Conservation (phyloP, 805 yeast genomes). For the Sugiyamaella valdiviana region DNA sequence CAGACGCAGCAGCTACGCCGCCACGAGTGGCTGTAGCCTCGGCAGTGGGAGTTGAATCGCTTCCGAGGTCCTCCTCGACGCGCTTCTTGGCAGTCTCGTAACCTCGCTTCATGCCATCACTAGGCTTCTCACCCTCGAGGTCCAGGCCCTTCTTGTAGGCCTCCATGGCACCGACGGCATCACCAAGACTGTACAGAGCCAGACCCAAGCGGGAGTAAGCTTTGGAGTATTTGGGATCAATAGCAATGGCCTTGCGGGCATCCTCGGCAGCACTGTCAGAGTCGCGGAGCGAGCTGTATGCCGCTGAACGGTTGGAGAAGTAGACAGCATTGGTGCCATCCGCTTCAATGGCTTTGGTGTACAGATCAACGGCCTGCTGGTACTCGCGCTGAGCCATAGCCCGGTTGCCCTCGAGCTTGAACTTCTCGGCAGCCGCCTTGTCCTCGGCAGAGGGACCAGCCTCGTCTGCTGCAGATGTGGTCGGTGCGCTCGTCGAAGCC, state of each 20-base stretch:
- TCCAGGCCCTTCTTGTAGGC: slow-evolving; percentile 87
- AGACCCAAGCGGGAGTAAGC: slow-evolving; percentile 93
- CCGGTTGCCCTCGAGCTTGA: slow-evolving; percentile 83
- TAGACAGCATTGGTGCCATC: slow-evolving; percentile 74
- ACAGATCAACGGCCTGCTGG: slow-evolving; percentile 63
- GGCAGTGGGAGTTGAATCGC: slow-evolving; percentile 32
- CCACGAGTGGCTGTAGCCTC: slow-evolving; percentile 28
- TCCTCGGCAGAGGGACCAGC: slow-evolving; percentile 34
- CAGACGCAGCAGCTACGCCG: slow-evolving; percentile 24
- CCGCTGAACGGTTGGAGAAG: slow-evolving; percentile 94
- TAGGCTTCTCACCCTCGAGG: slow-evolving; percentile 75
- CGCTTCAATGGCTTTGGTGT: slow-evolving; percentile 71
- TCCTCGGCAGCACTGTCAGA: slow-evolving; percentile 76
- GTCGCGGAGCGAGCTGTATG: slow-evolving; percentile 70
- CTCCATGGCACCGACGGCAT: slow-evolving; percentile 78
- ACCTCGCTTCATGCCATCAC: slow-evolving; percentile 88
- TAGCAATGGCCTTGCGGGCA: slow-evolving; percentile 72
- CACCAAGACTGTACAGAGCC: slow-evolving; percentile 92
- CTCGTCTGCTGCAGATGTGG: background rate
- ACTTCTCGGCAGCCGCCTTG: slow-evolving; percentile 71
- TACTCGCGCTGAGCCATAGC: slow-evolving; percentile 76
- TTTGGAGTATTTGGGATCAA: slow-evolving; percentile 77
- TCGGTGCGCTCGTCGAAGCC: slow-evolving; percentile 7
- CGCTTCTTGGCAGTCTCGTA: slow-evolving; percentile 88
- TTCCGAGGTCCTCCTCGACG: slow-evolving; percentile 59